Base-by-base conservation (phyloP, 495 filamentous ascomycete genomes). In the Neurospora sp. region DNA sequence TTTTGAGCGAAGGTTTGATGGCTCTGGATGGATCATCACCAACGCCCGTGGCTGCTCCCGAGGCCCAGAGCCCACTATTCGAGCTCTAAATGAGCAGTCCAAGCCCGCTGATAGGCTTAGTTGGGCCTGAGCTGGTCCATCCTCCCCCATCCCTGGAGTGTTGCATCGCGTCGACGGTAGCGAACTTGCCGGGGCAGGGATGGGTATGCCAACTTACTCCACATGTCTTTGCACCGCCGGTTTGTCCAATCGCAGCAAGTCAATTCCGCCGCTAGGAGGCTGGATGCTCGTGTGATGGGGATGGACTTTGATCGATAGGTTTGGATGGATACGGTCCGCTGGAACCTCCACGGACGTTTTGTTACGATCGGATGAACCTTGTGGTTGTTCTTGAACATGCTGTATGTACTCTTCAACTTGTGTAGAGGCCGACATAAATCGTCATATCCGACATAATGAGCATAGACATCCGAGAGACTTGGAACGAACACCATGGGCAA, bases 21-120 rank as follows among this genome's bases (percentile, higher is more conserved):
- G 53, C 31, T 61, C 22, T 65, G 53, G 53, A 65, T 65, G 27
- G 53, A 65, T 35, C 27, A 65, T 35, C 53, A n/a, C n/a, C n/a
- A 65, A 65, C 53, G 6, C 53, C 72, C 73, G 75, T 78, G 72
- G 76, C 41, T 71, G 70, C 70, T 75, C 70, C 76, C 78, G 71
- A 76, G 73, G 75, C 53, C 22, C 22, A 61, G 27, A 61, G 22
- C 22, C 53, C 53, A 65, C 27, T 31, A 65, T 65, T 65, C 27
- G 53, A 65, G 53, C 53, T 35, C 53, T 65, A 27, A 65, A 31
- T 65, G 53, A 65, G 27, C 53, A 65, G 22, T 16, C 12, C 53
- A 31, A 31, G 53, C 22, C 12, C 22, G 12, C 5, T 61, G 53
- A 31, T 61, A 61, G 53, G 53, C 22, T 61, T 12, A 61, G 1